These are phyloP conservation scores for Botrytis squamosa DNA, from an alignment of 2,329 filamentous ascomycete species.

Conservation along the genomic window DNA sequence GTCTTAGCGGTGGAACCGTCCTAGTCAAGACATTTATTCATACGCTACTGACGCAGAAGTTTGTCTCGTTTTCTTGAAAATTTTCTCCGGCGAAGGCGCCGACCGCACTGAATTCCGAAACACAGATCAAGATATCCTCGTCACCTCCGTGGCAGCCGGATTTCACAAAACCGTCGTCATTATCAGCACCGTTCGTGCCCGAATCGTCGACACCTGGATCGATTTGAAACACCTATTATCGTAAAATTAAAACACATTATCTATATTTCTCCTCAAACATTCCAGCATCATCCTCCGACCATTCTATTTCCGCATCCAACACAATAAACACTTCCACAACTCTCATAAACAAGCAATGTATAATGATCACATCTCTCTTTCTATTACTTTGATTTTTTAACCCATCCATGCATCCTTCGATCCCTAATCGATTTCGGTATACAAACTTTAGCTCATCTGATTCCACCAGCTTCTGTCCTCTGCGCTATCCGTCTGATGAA, in stretches of 20 bases:
- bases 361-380: neutral
- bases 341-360: neutral
- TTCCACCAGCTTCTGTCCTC: neutral
- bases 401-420: neutral
- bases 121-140: constrained; percentile 24
- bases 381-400: neutral
- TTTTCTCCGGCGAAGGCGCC: constrained; percentile 69
- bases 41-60: constrained; percentile 11
- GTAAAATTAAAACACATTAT: neutral
- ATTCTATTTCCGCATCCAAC: neutral
- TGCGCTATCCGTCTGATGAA: neutral
- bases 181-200: constrained; percentile 57
- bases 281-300: neutral
- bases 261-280: neutral
- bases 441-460: neutral
- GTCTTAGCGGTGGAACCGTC: neutral
- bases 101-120: constrained; percentile 58
- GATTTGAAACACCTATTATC: neutral
- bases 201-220: constrained; percentile 65
- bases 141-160: constrained; percentile 50
- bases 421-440: neutral
- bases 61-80: constrained; percentile 50
- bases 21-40: neutral
- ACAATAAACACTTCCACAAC: neutral
- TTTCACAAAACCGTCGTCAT: constrained; percentile 62